These are phyloP conservation scores for Penicillium ochrochloron DNA, from an alignment of 495 filamentous ascomycete genomes.

Conservation along the genomic window DNA sequence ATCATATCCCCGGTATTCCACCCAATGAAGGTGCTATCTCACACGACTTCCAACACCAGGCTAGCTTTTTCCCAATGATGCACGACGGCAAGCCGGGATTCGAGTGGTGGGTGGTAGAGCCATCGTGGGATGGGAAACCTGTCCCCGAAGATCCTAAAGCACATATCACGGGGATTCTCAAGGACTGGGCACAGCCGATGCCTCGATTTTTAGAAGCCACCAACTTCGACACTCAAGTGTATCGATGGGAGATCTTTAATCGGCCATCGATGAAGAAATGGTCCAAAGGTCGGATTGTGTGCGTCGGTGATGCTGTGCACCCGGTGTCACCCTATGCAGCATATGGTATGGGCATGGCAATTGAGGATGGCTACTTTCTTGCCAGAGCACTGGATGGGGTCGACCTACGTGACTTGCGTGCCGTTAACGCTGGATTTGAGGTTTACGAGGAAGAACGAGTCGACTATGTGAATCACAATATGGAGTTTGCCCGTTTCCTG, in stretches of 20 bases:
- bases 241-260: conserved; percentile 30
- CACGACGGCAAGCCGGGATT: conserved; percentile 29
- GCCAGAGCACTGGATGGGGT: conserved; percentile 25
- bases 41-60: conserved; percentile 25
- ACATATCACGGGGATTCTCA: conserved; percentile 19
- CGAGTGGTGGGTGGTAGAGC: conserved; percentile 32
- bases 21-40: conserved; percentile 21
- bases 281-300: conserved; percentile 24
- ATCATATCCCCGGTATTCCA: conserved; percentile 21
- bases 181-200: conserved; percentile 26
- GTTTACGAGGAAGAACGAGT: conserved; percentile 26
- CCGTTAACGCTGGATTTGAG: conserved; percentile 24
- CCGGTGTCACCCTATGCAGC: conserved; percentile 31
- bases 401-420: conserved; percentile 20
- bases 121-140: conserved; percentile 24
- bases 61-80: conserved; percentile 28
- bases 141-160: conserved; percentile 23
- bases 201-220: conserved; percentile 24
- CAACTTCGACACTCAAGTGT: conserved; percentile 26
- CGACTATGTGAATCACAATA: conserved; percentile 30
- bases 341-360: conserved; percentile 33
- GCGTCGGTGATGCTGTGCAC: conserved; percentile 29
- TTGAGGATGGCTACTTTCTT: conserved; percentile 30
- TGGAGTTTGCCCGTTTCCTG: conserved; percentile 27
- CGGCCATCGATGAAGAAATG: conserved; percentile 27